Conservation (phyloP, 805 yeast species). For the Cyberlindnera mrakii region DNA sequence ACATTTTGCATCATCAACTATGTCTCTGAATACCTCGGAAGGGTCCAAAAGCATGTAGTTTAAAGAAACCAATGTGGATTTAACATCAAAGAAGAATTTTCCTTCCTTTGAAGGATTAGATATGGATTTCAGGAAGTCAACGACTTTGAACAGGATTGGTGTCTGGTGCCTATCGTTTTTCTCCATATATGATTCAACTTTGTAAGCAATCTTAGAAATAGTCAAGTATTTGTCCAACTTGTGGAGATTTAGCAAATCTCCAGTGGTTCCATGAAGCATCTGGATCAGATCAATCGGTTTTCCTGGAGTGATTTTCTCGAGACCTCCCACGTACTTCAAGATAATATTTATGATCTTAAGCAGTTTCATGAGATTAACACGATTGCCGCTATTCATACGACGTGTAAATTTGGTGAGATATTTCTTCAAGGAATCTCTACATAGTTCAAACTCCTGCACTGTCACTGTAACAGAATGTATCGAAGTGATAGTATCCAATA, state of each 20-base stretch:
- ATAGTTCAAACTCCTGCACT: conserved; percentile 36
- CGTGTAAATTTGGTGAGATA: conserved; percentile 59
- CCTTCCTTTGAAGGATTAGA: conserved; percentile 80
- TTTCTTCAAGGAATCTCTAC: conserved; percentile 41
- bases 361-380: conserved; percentile 62
- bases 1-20: conserved; percentile 60
- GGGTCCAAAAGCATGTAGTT: conserved; percentile 80
- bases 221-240: conserved; percentile 58
- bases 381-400: conserved; percentile 63
- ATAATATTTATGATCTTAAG: conserved; percentile 50
- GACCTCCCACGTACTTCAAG: conserved; percentile 36
- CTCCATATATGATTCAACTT: conserved; percentile 67
- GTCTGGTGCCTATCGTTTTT: conserved; percentile 10
- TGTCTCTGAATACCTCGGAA: conserved; percentile 56
- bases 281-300: conserved; percentile 42
- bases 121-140: conserved; percentile 57
- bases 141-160: conserved; percentile 48
- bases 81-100: conserved; percentile 57
- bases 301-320: conserved; percentile 41
- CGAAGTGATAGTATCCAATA: conserved; percentile 68
- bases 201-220: conserved; percentile 73
- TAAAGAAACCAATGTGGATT: conserved; percentile 27
- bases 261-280: conserved; percentile 52
- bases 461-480: conserved; percentile 61
- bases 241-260: conserved; percentile 66